Evolutionary conservation across 768 basidiomycete species (phyloP).

Genomic region (Trametes cubensis): DNA sequence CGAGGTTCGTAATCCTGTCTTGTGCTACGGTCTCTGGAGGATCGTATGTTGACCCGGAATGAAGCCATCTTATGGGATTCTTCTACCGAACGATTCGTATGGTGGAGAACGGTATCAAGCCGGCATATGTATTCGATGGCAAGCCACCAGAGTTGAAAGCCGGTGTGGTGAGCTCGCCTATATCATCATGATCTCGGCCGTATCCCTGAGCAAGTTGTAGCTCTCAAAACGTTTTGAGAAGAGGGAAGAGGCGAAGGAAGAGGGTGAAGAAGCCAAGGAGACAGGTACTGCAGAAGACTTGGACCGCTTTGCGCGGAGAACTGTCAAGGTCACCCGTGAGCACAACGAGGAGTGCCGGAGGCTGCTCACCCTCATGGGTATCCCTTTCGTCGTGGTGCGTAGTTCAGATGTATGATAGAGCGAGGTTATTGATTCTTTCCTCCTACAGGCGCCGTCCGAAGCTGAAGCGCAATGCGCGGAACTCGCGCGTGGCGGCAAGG

Average conservation of each 20-base stretch:
- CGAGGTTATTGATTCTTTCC: no score
- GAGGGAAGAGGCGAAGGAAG: constrained; percentile 92
- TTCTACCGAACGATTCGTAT: constrained; percentile 98
- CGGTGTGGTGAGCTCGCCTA: constrained; percentile 74
- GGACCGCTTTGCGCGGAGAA: constrained; percentile 85
- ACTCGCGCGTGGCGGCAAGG: constrained; percentile 94
- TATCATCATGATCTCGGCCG: no score
- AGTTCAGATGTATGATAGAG: background rate
- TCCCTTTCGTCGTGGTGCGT: constrained; percentile 88
- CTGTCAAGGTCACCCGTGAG: constrained; percentile 92
- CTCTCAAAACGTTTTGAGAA: constrained; percentile 94
- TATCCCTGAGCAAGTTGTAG: constrained; percentile 42
- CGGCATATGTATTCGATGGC: constrained; percentile 97
- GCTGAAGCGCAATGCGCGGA: constrained; percentile 99
- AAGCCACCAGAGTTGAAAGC: constrained; percentile 98
- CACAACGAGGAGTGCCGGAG: constrained; percentile 95
- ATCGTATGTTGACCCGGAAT: background rate
- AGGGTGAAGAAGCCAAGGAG: constrained; percentile 95
- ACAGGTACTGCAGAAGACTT: constrained; percentile 91
- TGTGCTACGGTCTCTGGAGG: no score
- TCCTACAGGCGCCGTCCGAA: constrained; percentile 87
- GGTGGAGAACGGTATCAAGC: constrained; percentile 98
- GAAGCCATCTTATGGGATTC: constrained; percentile 94
- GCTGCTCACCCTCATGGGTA: constrained; percentile 92
- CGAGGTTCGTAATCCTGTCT: constrained; percentile 49